A percentile compares a stretch with the other conserved stretches of the same genome.
These are phyloP conservation scores for Moelleriella libera DNA, from an alignment of 2,329 filamentous ascomycete species.

Conservation along the genomic window DNA sequence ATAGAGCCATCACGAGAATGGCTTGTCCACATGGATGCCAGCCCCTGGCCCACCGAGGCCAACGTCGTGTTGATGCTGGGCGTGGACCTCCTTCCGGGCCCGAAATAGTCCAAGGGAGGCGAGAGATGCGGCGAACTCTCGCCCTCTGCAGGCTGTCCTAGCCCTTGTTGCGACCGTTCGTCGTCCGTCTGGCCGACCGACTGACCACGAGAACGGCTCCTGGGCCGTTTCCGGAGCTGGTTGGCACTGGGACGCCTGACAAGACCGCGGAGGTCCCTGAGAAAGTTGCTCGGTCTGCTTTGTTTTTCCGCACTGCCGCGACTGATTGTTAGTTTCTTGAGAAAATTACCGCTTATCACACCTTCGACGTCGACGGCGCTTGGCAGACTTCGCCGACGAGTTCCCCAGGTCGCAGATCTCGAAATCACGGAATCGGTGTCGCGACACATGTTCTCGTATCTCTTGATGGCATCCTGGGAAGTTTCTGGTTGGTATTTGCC, in stretches of 20 bases:
- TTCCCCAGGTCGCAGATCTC: slow-evolving; percentile 56
- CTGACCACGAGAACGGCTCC: slow-evolving; percentile 13
- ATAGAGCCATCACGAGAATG: slow-evolving; percentile 48
- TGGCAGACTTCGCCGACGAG: slow-evolving; percentile 49
- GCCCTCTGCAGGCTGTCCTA: slow-evolving; percentile 22
- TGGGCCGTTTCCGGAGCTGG: slow-evolving; percentile 30
- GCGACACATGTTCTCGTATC: slow-evolving; percentile 34
- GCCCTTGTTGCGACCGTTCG: slow-evolving; percentile 7
- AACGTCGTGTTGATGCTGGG: slow-evolving; percentile 47
- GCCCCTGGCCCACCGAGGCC: slow-evolving; percentile 37
- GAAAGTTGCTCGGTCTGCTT: slow-evolving; percentile 29
- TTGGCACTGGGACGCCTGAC: slow-evolving; percentile 34
- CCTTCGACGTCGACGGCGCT: slow-evolving; percentile 36
- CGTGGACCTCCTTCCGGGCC: slow-evolving; percentile 35
- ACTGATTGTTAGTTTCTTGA: slow-evolving; percentile 47
- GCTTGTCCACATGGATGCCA: slow-evolving; percentile 40
- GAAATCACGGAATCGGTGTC: slow-evolving; percentile 47
- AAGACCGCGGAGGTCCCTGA: slow-evolving; percentile 36
- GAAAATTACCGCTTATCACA: slow-evolving; percentile 42
- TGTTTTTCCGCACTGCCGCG: slow-evolving; percentile 23
- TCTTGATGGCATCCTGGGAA: slow-evolving; percentile 38
- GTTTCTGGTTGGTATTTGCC: slow-evolving; percentile 30
- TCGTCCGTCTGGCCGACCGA: slow-evolving; percentile 15
- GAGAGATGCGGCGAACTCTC: slow-evolving; percentile 31
- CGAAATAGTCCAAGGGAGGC: slow-evolving; percentile 34